Evolutionary conservation across 108 stramenopile species (phyloP).

Genomic region (Nannochloropsis gaditana): DNA sequence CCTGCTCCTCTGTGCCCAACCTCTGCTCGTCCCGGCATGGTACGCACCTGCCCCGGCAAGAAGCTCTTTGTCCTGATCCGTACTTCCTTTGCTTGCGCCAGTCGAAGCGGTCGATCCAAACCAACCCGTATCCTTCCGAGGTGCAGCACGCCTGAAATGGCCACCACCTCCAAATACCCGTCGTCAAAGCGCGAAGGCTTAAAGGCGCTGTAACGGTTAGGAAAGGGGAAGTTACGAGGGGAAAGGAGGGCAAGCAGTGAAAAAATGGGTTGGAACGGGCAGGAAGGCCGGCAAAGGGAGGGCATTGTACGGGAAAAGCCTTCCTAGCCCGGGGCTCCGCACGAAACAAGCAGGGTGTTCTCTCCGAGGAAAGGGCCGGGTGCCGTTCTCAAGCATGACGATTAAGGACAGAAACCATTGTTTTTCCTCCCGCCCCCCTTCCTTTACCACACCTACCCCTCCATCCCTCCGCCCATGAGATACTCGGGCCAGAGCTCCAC

Average conservation of each 20-base stretch:
- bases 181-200: neutral
- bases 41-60: neutral
- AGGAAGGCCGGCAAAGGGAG: too few relatives aligned
- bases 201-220: neutral
- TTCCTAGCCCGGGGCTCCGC: too few relatives aligned
- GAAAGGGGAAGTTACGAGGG: neutral
- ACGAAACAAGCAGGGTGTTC: too few relatives aligned
- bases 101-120: neutral
- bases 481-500: slow-evolving; percentile 10
- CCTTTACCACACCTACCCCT: neutral
- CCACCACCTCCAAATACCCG: neutral
- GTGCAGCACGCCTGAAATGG: neutral
- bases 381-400: too few relatives aligned
- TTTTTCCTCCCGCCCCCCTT: neutral
- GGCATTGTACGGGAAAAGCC: too few relatives aligned
- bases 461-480: neutral
- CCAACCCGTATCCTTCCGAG: neutral
- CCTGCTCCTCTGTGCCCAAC: too few relatives aligned
- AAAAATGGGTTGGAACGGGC: neutral
- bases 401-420: too few relatives aligned
- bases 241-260: neutral
- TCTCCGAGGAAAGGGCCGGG: too few relatives aligned
- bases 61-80: neutral
- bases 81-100: neutral
- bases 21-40: too few relatives aligned